Percentiles rank a stretch among this genome's conserved stretches.
phyloP scores from a whole-genome alignment of 768 basidiomycete genomes.

The Chiua virens region DNA sequence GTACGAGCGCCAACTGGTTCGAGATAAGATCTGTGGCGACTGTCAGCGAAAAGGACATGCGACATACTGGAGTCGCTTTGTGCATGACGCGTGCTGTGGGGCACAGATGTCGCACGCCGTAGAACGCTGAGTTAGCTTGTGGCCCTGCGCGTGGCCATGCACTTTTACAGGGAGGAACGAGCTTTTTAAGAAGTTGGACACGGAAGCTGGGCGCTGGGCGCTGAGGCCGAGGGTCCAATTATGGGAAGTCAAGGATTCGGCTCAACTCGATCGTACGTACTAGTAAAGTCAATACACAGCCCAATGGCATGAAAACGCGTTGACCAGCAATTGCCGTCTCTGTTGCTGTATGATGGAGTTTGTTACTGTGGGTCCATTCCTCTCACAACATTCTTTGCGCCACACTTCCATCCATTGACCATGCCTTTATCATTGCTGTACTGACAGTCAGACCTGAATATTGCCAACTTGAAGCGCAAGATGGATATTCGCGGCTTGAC shows the following conservation, averaged over 20 bases:
- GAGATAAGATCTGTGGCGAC: constrained; percentile 22
- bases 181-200: too few relatives aligned
- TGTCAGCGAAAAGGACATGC: not conserved
- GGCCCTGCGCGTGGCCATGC: too few relatives aligned
- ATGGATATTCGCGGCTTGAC: constrained; percentile 26
- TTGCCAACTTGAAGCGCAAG: constrained; percentile 24
- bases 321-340: constrained; percentile 7
- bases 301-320: constrained; percentile 14
- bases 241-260: too few relatives aligned
- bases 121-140: not conserved
- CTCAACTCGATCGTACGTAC: too few relatives aligned
- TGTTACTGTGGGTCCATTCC: constrained; percentile 28
- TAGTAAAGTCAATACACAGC: constrained; percentile 7
- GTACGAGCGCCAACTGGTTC: too few relatives aligned
- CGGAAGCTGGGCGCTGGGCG: too few relatives aligned
- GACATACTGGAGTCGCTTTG: constrained; percentile 11
- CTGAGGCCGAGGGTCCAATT: too few relatives aligned
- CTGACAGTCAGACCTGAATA: constrained; percentile 16
- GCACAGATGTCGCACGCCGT: constrained; percentile 1
- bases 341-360: constrained; percentile 24
- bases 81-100: not conserved
- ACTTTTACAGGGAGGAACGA: too few relatives aligned
- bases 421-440: not conserved
- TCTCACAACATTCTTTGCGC: not conserved
- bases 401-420: constrained; percentile 2